Percentiles rank a stretch among this genome's conserved stretches.
These are phyloP conservation scores for Lachnellula suecica DNA, from an alignment of 2,329 filamentous ascomycete genomes.

Conservation along the genomic window DNA sequence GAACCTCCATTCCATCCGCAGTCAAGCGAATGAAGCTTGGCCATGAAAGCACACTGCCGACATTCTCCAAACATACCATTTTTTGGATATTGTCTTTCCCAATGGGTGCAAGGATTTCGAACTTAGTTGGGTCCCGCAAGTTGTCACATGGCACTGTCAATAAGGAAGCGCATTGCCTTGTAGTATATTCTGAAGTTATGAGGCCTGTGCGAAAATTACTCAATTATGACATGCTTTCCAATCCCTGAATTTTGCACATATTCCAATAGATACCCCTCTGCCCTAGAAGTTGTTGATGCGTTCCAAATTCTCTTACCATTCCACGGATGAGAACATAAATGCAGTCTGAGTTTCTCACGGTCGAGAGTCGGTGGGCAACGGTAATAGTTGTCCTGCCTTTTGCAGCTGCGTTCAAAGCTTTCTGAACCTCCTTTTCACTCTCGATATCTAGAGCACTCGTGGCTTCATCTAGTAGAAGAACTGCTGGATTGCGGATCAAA, in stretches of 20 bases:
- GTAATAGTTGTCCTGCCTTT: conserved; percentile 64
- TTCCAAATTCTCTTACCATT: conserved; percentile 77
- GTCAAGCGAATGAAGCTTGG: no score
- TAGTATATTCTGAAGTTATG: no score
- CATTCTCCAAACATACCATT: no score
- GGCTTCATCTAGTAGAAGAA: conserved; percentile 79
- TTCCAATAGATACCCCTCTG: conserved; percentile 39
- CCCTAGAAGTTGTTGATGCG: conserved; percentile 69
- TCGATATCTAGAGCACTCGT: conserved; percentile 74
- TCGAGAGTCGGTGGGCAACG: conserved; percentile 73
- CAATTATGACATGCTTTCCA: no score
- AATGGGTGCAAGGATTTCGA: no score
- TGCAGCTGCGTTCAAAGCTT: conserved; percentile 48
- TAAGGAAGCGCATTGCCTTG: no score
- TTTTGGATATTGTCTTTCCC: no score
- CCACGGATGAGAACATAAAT: conserved; percentile 74
- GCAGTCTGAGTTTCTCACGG: conserved; percentile 68
- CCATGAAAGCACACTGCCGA: no score
- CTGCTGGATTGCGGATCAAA: conserved; percentile 79
- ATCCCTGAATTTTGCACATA: conserved; percentile 4
- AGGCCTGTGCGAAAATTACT: no score
- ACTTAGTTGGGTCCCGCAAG: no score
- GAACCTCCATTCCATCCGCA: no score
- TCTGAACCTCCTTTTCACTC: conserved; percentile 75
- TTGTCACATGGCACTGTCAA: no score